Evolutionary conservation across 1,284 basidiomycete species (phyloP).

Genomic region (Papiliotrema flavescens): DNA sequence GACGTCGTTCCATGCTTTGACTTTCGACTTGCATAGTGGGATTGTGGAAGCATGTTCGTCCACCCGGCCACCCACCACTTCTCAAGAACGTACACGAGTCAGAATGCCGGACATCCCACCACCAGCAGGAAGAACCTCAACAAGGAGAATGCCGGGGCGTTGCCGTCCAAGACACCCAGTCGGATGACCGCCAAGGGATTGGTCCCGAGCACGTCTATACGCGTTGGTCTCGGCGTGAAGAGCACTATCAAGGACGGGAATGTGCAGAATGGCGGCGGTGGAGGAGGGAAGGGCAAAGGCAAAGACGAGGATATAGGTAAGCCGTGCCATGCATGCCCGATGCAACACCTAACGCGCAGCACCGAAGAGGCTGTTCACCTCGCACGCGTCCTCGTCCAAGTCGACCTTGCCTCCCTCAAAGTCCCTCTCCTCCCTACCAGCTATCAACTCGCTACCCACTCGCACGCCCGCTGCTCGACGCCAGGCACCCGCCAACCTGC

Average conservation of each 20-base stretch:
- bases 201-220: slow-evolving; percentile 10
- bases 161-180: slow-evolving; percentile 34
- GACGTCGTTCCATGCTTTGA: slow-evolving; percentile 1
- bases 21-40: neutral
- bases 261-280: slow-evolving; percentile 5
- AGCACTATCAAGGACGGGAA: slow-evolving; percentile 29
- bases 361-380: slow-evolving; percentile 32
- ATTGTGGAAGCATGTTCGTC: slow-evolving; percentile 27
- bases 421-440: slow-evolving; percentile 23
- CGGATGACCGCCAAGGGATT: slow-evolving; percentile 9
- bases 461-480: neutral
- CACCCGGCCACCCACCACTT: slow-evolving; percentile 22
- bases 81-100: slow-evolving; percentile 17
- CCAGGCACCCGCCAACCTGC: slow-evolving; percentile 7
- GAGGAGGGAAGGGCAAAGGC: slow-evolving; percentile 17
- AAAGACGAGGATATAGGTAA: slow-evolving; percentile 32
- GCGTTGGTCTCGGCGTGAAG: slow-evolving; percentile 25
- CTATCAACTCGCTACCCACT: slow-evolving; percentile 10
- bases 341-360: slow-evolving; percentile 5
- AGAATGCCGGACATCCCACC: slow-evolving; percentile 9
- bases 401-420: slow-evolving; percentile 28
- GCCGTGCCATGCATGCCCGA: slow-evolving; percentile 4
- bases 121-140: slow-evolving; percentile 21
- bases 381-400: slow-evolving; percentile 10
- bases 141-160: slow-evolving; percentile 28